Conservation (phyloP, 2,329 filamentous ascomycete species). For the Xylariaceae sp. region DNA sequence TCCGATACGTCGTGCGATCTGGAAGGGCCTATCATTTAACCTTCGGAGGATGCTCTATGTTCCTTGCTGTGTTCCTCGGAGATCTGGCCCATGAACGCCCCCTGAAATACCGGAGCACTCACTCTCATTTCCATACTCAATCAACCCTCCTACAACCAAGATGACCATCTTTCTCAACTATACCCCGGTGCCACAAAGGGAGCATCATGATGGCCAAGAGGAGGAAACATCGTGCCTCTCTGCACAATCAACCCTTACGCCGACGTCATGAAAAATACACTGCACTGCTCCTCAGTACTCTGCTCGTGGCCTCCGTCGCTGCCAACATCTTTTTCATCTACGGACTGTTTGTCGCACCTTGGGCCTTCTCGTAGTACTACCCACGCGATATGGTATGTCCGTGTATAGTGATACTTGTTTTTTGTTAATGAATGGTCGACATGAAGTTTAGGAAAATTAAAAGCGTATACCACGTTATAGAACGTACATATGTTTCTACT, state of each 20-base stretch:
- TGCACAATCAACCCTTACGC: not conserved
- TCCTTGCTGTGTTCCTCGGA: no score
- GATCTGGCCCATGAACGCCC: no score
- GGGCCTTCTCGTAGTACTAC: constrained; percentile 11
- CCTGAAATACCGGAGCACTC: no score
- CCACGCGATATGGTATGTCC: constrained; percentile 14
- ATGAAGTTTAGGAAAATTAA: no score
- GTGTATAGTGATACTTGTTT: no score
- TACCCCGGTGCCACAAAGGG: not conserved
- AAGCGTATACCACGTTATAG: no score
- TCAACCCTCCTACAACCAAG: not conserved
- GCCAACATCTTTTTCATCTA: constrained; percentile 11
- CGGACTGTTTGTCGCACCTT: constrained; percentile 8
- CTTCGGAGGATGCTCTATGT: no score
- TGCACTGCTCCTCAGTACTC: constrained; percentile 3
- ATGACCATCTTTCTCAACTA: not conserved
- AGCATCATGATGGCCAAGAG: not conserved
- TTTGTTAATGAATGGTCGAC: no score
- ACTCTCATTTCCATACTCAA: no score
- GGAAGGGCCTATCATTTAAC: no score
- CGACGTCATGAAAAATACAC: not conserved
- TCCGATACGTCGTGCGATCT: no score
- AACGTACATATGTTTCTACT: no score
- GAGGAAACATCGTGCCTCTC: not conserved
- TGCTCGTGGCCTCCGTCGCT: constrained; percentile 8